Base-by-base conservation (phyloP, 2,329 filamentous ascomycete species). In the Achaetomium macrosporum region DNA sequence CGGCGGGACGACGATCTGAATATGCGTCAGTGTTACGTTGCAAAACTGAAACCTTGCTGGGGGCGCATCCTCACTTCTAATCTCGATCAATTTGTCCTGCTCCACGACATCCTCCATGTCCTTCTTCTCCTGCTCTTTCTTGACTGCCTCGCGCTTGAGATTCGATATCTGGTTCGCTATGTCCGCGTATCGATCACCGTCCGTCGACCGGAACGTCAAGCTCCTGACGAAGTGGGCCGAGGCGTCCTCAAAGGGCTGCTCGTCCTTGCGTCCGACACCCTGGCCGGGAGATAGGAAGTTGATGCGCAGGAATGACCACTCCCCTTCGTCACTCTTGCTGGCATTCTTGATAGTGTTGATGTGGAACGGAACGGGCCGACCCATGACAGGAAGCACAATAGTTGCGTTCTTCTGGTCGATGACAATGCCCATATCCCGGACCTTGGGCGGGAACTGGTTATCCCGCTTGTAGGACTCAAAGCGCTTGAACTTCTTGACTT, bases 391-490 rank as follows among this genome's bases (percentile, higher is more conserved):
- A 41, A 99, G 81, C 48, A 99, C 86, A 53, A 99, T 83, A 0
- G 92, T 96, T 52, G 82, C 82, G 64, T 90, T 93, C 75, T 96
- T 97, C 61, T 82, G 79, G 66, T 99, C 93, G 13, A 97, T 90
- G 19, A 96, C 81, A 57, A 99, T 90, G 57, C 88, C 85, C 52
- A 97, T 76, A 63, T 96, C 92, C 68, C 87, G 87, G 60, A 95
- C 84, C 65, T 84, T 85, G 13, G 79, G 67, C 1, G 93, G 93
- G 50, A 99, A 83, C 69, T 97, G 92, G 63, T 95, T 96, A 69
- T 97, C 93, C 56, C 92, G 84, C 76, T 97, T 99, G 75, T 99
- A 99, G 0, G 93, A 99, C 70, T 99, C 93, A 66, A 97, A 99
- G 51, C 90, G 88, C 76, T 97, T 97, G 77, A 99, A 97, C 73